Conservation (phyloP, 139 green algal species). For the Pseudopediastrum boryanum region DNA sequence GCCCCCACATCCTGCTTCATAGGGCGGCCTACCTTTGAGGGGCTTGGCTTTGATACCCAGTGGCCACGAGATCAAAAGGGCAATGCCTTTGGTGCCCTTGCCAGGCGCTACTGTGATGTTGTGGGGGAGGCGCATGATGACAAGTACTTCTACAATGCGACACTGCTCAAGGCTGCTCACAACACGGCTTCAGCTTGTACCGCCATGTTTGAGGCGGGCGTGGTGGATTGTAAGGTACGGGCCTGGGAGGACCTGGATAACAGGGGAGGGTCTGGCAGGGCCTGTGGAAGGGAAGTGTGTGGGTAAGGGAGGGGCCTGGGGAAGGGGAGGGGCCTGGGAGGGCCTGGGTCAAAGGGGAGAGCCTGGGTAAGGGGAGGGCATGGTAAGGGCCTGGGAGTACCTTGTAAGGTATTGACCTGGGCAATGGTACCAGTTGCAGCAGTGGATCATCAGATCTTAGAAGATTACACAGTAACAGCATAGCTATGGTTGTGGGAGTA, state of each 20-base stretch:
- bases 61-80: neutral
- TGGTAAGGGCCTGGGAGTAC: too few species aligned
- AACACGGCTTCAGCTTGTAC: constrained; percentile 11
- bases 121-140: neutral
- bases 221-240: constrained; percentile 13
- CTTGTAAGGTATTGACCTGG: too few species aligned
- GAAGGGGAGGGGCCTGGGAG: too few species aligned
- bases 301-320: too few species aligned
- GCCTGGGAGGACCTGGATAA: neutral
- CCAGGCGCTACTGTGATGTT: constrained; percentile 1
- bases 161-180: constrained; percentile 5
- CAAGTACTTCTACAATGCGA: neutral
- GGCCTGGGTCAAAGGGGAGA: too few species aligned
- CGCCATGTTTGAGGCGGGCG: constrained; percentile 8
- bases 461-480: too few species aligned
- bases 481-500: too few species aligned
- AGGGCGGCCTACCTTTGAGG: neutral
- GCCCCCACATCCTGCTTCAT: constrained; percentile 11
- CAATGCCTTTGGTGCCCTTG: constrained; percentile 2
- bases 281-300: too few species aligned
- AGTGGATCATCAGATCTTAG: too few species aligned
- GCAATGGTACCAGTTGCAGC: too few species aligned
- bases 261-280: too few species aligned
- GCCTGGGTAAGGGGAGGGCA: too few species aligned
- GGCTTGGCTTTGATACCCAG: constrained; percentile 5